Evolutionary conservation across 169 alveolate species (phyloP), one percentile per base, ranked within the genome.

Genomic region (Cryptosporidium baileyi): DNA sequence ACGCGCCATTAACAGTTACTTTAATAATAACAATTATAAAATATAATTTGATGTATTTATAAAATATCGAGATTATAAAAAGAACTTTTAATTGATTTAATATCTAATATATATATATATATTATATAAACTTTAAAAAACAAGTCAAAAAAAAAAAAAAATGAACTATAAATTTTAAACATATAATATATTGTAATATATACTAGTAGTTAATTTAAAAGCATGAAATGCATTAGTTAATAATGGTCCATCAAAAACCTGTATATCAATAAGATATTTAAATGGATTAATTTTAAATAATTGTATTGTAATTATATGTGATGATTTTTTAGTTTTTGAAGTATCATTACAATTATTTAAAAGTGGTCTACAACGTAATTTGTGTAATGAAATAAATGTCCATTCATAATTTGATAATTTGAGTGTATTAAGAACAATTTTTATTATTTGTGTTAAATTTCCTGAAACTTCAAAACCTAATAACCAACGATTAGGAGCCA

Each of bases 401-500:
- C 85, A 74, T 26, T 74, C 85, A 57, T 54, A 74, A 26, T 74
- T 54, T n/a, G 67, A 52, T 11, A 30, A 17, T 38, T 52, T 52
- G n/a, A 74, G 32, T 9, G 85, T 74, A 17, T 51, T 51, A 6
- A 74, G 32, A 5, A 74, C 57, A n/a, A 54, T 74, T n/a, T 54
- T 54, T 17, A 74, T 74, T 17, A 74, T 74, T 36, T 59, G 49
- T 17, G 57, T 19, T 22, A 74, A 57, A 3, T 51, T 57, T 34
- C 85, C 85, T 5, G 63, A 54, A 38, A 74, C 57, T 6, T 74
- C 85, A 54, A 74, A 74, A 36, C 85, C 85, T 19, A 74, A 38
- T 4, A 74, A 47, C 85, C 85, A 74, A 22, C 85, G 32, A 74
- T 54, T 74, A n/a, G 47, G 17, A 36, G 6, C 11, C 30, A 8